phyloP scores from a whole-genome alignment of 129 eudicot genomes.

The Calendula officinalis region DNA sequence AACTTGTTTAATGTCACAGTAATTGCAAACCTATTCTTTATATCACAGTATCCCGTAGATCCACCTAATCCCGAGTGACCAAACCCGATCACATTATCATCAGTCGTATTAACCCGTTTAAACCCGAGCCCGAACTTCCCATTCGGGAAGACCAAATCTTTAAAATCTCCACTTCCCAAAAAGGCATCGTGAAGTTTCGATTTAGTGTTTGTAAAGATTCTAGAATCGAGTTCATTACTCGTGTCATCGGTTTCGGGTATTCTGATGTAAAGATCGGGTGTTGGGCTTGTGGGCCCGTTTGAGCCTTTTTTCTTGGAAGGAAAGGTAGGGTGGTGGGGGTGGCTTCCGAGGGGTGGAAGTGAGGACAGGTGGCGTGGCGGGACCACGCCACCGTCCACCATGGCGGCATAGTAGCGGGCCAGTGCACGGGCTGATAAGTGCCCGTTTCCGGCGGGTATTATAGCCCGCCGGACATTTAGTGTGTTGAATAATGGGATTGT shows the following conservation, averaged over 20 bases:
- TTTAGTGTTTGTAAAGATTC: conserved; percentile 49
- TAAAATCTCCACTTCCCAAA: conserved; percentile 77
- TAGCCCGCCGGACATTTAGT: conserved; percentile 77
- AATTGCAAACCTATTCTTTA: conserved; percentile 69
- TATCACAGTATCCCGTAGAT: conserved; percentile 80
- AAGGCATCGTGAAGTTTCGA: conserved; percentile 72
- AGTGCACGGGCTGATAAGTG: conserved; percentile 97
- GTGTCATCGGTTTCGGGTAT: conserved; percentile 37
- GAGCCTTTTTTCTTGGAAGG: conserved; percentile 34
- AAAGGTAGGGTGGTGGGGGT: conserved; percentile 75
- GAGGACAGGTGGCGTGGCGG: conserved; percentile 69
- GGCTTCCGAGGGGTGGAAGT: conserved; percentile 79
- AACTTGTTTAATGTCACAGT: conserved; percentile 74
- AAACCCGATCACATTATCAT: conserved; percentile 69
- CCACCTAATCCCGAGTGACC: conserved; percentile 98
- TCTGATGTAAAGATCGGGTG: conserved; percentile 33
- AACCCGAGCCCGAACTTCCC: conserved; percentile 90
- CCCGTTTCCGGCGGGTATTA: conserved; percentile 86
- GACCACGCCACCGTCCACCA: conserved; percentile 63
- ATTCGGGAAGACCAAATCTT: conserved; percentile 45
- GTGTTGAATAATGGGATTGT: conserved; percentile 69
- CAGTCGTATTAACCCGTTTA: conserved; percentile 48
- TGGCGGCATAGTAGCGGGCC: conserved; percentile 91
- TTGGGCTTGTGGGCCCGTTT: conserved; percentile 15
- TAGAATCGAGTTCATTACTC: conserved; percentile 8